Base-by-base conservation (phyloP, 805 yeast genomes). In the Wickerhamomyces silvicola region DNA sequence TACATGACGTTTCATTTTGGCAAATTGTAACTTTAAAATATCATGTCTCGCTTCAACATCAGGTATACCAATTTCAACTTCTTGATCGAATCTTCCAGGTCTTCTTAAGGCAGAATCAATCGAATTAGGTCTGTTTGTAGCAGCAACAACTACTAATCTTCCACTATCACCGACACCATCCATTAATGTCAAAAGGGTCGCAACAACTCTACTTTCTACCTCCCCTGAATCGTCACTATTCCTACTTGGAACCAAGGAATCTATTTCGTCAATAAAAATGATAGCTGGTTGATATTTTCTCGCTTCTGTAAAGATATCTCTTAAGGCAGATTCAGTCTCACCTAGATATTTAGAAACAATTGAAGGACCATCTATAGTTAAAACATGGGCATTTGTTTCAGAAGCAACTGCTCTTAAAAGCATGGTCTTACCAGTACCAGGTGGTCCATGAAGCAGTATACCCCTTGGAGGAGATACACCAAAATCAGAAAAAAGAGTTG, bases 361-460 rank as follows among this genome's bases (percentile, higher is more conserved):
- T 1, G 94, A 78, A 2, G 97, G 94, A 0, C 97, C 96, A 52
- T 83, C 82, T 16, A 92, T 80, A 3, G 82, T 78, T 27, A 92
- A 65, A 0, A 90, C 77, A 56, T 90, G 98, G 0, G 94, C 94
- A 39, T 80, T 70, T 2, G 72, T 64, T 37, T 81, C 90, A 40
- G 75, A 68, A 0, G 95, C 94, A 8, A 90, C 77, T 18, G 95
- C 81, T 33, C 83, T 70, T 22, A 92, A 64, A 7, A 92, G 66
- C 85, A 88, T 75, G 1, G 97, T 83, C 54, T 90, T 90, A 31
- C 98, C 98, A 0, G 97, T 90, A 4, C 98, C 98, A 3, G 97
- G 92, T 3, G 97, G 95, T 0, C 98, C 98, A 59, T 90, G 95
- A 10, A 90, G 59, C 11, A 90, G 60, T n/a, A 90, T 76, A 22